Percentiles rank a stretch among this genome's conserved stretches.
Evolutionary conservation across 1,284 basidiomycete species (phyloP).

Genomic region (Trichosporon ovoides): DNA sequence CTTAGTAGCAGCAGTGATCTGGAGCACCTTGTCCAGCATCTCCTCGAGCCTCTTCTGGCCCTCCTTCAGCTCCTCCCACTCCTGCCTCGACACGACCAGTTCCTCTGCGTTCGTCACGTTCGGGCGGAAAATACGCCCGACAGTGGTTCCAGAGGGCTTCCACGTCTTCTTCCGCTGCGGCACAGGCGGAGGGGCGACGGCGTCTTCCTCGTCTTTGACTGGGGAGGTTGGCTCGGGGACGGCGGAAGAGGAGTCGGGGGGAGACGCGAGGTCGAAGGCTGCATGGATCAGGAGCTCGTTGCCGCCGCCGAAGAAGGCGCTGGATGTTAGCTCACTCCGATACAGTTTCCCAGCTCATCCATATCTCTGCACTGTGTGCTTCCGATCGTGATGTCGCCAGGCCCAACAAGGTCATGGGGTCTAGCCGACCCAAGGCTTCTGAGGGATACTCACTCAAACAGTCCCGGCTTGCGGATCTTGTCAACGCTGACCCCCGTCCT

Average conservation of each 20-base stretch:
- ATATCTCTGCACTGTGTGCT: too few relatives aligned
- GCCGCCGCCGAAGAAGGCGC: conserved; percentile 40
- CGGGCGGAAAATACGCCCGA: conserved; percentile 13
- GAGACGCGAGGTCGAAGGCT: conserved; percentile 43
- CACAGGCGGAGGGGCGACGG: conserved; percentile 2
- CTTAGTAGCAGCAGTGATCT: conserved; percentile 8
- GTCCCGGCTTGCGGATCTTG: conserved; percentile 11
- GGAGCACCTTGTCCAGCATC: conserved; percentile 31
- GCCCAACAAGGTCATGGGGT: too few relatives aligned
- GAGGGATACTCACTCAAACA: conserved; percentile 40
- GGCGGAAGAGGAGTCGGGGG: conserved; percentile 14
- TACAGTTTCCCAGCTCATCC: too few relatives aligned
- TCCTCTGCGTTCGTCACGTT: conserved; percentile 21
- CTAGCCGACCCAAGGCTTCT: too few relatives aligned
- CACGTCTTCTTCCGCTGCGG: neutral
- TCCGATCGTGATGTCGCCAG: too few relatives aligned
- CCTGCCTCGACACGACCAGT: conserved; percentile 16
- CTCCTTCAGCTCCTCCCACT: conserved; percentile 32
- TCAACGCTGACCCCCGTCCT: conserved; percentile 19
- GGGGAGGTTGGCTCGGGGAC: neutral
- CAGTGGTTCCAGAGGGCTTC: neutral
- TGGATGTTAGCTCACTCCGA: conserved; percentile 5
- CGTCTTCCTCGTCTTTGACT: neutral
- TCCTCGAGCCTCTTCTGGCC: conserved; percentile 35
- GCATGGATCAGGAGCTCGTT: conserved; percentile 41